Base-by-base conservation (phyloP, 2,329 filamentous ascomycete species). In the Didymella glomerata region DNA sequence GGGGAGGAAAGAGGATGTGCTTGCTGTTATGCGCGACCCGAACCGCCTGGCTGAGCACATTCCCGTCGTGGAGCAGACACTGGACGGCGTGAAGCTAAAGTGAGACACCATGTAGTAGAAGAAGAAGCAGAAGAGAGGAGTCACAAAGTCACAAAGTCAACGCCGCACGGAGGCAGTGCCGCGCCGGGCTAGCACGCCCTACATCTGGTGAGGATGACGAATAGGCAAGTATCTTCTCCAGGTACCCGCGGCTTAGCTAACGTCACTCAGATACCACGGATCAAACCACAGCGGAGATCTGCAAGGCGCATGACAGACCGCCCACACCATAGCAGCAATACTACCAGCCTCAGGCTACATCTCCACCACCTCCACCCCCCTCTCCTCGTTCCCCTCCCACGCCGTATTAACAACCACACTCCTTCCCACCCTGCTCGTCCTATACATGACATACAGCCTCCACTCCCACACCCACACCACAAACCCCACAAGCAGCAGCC, bases 11-110 rank as follows among this genome's bases (percentile, higher is more conserved):
- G 74, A 94, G 69, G 92, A 93, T 71, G 84, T 93, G 22, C 89
- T 91, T 1, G 85, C 90, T 40, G 85, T 90, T 24, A 75, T 97
- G 79, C 84, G 93, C 68, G 92, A 97, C 77, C 85, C 92, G 2
- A 95, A 96, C 70, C 83, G 87, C 54, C 80, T 97, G 55, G 64
- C 71, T 2, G 68, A 76, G 47, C 64, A 70, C 42, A 66, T 97
- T 46, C 88, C 88, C 2, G 79, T 91, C 5, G 85, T 93, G n/a
- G 88, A 91, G 55, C 86, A 87, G 54, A 84, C 76, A 27, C 78
- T 88, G 60, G 92, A 96, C 60, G 78, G 77, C 42, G 74, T 84
- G n/a, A 68, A 72, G 27, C 48, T 78, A 52, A 69, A 71, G 51
- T 78, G 70, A 76, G 24, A 20, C 27, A 16, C 16, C 2, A 13